phyloP scores from a whole-genome alignment of 495 filamentous ascomycete genomes.

The Talaromyces trachyspermus region DNA sequence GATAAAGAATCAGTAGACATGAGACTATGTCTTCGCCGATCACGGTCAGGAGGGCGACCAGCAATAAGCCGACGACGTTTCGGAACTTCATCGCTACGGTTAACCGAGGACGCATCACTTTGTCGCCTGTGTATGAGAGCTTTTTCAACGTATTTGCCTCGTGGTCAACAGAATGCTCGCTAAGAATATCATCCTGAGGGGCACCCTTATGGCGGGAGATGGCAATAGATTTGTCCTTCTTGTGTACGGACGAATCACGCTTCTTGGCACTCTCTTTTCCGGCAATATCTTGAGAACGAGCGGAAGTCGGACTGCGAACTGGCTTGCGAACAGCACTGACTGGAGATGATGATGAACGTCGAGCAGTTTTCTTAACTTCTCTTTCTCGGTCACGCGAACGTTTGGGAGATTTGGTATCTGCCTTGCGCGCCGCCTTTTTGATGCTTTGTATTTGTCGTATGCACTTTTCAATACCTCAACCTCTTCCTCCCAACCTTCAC shows the following conservation, averaged over 20 bases:
- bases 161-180: constrained; percentile 20
- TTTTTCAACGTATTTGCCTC: constrained; percentile 17
- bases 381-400: constrained; percentile 51
- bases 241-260: constrained; percentile 15
- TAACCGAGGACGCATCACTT: constrained; percentile 24
- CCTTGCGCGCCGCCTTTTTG: constrained; percentile 34
- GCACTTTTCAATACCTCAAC: constrained; percentile 71
- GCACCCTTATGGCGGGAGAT: constrained; percentile 18
- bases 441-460: constrained; percentile 55
- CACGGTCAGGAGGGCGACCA: constrained; percentile 35
- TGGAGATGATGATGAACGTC: constrained; percentile 44
- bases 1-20: constrained; percentile 38
- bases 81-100: constrained; percentile 28
- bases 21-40: constrained; percentile 28
- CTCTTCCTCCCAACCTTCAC: constrained; percentile 86
- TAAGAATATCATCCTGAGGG: constrained; percentile 12
- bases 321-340: constrained; percentile 37
- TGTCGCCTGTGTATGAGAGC: constrained; percentile 20
- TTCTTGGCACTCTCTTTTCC: constrained; percentile 21
- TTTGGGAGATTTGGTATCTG: constrained; percentile 44
- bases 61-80: constrained; percentile 37
- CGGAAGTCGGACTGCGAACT: constrained; percentile 23
- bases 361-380: constrained; percentile 39
- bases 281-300: constrained; percentile 17
- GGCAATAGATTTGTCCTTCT: constrained; percentile 22